phyloP scores from a whole-genome alignment of 208 protist species.

The Trypanosoma melophagium region DNA sequence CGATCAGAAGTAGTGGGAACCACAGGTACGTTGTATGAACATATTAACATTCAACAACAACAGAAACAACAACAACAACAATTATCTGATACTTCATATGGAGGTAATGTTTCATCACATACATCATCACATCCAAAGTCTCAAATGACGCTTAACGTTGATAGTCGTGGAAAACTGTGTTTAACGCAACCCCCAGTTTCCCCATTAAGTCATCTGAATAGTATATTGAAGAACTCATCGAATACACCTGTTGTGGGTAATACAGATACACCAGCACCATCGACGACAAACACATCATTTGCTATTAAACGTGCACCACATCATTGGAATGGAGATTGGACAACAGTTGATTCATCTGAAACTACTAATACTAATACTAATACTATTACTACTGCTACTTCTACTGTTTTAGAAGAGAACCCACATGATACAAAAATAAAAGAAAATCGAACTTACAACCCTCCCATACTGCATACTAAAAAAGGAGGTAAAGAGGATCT shows the following conservation, averaged over 20 bases:
- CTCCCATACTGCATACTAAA: not conserved
- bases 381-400: not conserved
- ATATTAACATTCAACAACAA: conserved; percentile 5
- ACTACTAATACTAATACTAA: no score
- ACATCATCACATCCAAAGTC: not conserved
- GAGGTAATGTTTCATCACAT: not conserved
- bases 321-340: not conserved
- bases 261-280: no score
- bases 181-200: not conserved
- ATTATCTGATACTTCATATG: not conserved
- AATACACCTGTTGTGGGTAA: not conserved
- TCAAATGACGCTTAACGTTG: conserved; percentile 14
- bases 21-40: not conserved
- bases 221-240: not conserved
- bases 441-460: not conserved
- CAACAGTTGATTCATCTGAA: not conserved
- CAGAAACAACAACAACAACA: conserved; percentile 3
- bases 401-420: not conserved
- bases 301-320: no score
- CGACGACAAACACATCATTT: not conserved
- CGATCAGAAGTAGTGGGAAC: not conserved
- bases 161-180: conserved; percentile 16
- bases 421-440: not conserved
- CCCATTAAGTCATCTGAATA: not conserved
- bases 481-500: not conserved